Evolutionary conservation across 768 basidiomycete genomes (phyloP).

Genomic region (Nidularia sp.): DNA sequence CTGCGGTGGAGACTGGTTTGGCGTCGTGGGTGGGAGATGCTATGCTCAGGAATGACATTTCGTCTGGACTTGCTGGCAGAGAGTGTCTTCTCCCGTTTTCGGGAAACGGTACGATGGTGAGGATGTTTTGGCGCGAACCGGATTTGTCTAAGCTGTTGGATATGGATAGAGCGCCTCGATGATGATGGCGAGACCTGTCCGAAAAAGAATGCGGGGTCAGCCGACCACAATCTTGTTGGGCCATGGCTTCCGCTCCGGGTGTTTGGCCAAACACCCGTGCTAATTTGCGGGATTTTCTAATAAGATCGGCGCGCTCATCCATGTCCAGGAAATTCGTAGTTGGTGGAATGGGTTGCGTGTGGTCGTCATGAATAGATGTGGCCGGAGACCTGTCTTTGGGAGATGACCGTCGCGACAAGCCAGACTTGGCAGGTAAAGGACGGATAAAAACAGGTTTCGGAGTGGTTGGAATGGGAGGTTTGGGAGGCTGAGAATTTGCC

Average conservation of each 20-base stretch:
- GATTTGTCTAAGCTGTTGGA: slow-evolving; percentile 13
- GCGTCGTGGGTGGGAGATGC: slow-evolving; percentile 15
- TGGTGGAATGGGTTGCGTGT: slow-evolving; percentile 36
- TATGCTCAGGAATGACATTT: slow-evolving; percentile 30
- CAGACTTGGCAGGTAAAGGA: slow-evolving; percentile 13
- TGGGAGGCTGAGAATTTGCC: too few species aligned
- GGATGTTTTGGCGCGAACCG: slow-evolving; percentile 3
- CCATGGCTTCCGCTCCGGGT: slow-evolving; percentile 42
- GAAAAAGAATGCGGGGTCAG: background rate
- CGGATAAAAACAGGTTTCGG: slow-evolving; percentile 44
- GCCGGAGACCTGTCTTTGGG: slow-evolving; percentile 13
- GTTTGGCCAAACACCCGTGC: slow-evolving; percentile 76
- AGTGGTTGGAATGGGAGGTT: slow-evolving; percentile 41
- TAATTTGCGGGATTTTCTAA: slow-evolving; percentile 73
- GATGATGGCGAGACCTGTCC: slow-evolving; percentile 5
- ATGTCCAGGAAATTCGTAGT: slow-evolving; percentile 66
- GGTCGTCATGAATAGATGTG: background rate
- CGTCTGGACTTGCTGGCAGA: slow-evolving; percentile 46
- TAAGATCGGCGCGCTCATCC: slow-evolving; percentile 65
- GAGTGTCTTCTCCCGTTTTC: slow-evolving; percentile 47
- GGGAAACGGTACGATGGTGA: slow-evolving; percentile 28
- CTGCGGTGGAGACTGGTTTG: slow-evolving; percentile 1
- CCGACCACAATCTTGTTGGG: slow-evolving; percentile 19
- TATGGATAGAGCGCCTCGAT: slow-evolving; percentile 15
- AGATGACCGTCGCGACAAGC: slow-evolving; percentile 9